phyloP scores from a whole-genome alignment of 176 grass and related monocot species.

The Oryza glaberrima region DNA sequence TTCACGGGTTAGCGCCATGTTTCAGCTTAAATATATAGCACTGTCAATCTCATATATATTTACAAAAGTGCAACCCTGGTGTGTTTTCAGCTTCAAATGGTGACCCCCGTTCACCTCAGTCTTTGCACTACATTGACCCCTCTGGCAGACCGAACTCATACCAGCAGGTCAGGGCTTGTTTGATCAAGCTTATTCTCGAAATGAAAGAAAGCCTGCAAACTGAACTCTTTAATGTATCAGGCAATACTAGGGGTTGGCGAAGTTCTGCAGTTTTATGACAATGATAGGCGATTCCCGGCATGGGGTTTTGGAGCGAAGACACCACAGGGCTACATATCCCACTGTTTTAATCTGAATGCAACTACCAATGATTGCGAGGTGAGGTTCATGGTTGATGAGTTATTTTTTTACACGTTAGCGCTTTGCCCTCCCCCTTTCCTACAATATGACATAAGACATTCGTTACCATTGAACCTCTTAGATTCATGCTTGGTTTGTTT shows the following conservation, averaged over 20 bases:
- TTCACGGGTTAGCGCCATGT: constrained; percentile 74
- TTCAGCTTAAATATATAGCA: constrained; percentile 2
- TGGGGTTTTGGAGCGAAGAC: constrained; percentile 95
- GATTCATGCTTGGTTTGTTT: constrained; percentile 8
- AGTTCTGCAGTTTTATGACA: constrained; percentile 93
- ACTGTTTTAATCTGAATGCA: constrained; percentile 92
- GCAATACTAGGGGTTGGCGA: constrained; percentile 85
- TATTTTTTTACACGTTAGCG: background rate
- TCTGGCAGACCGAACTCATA: constrained; percentile 87
- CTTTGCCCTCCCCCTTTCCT: background rate
- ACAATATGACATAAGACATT: background rate
- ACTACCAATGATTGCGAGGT: constrained; percentile 60
- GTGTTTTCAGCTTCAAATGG: constrained; percentile 87
- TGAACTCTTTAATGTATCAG: constrained; percentile 44
- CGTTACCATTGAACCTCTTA: background rate
- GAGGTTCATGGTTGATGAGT: constrained; percentile 30
- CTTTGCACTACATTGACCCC: constrained; percentile 94
- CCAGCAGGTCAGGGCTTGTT: constrained; percentile 65
- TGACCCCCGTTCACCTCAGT: constrained; percentile 69
- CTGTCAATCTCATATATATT: constrained; percentile 14
- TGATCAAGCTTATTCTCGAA: constrained; percentile 6
- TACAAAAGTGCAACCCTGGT: background rate
- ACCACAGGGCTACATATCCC: constrained; percentile 59
- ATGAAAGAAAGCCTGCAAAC: constrained; percentile 3
- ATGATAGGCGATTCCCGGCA: constrained; percentile 77